Evolutionary conservation across 306 rosid genomes (phyloP), one percentile per base, ranked within the genome.

Genomic region (Styphnolobium japonicum): DNA sequence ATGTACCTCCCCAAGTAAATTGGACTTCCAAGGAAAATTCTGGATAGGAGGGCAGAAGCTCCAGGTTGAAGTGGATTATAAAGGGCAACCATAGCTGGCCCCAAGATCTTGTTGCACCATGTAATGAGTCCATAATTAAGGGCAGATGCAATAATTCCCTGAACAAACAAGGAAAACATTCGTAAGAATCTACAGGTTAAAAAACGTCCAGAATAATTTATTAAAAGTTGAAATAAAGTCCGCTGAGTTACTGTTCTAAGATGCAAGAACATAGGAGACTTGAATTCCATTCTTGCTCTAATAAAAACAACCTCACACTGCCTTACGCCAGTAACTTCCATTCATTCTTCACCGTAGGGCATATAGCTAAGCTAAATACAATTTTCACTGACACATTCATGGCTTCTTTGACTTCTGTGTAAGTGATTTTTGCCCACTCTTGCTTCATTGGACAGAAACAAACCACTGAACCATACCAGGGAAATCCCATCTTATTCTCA

Each of bases 31-130:
- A 95, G 91, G 81, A 95, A 95, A 83, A 95, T 81, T 80, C 92
- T 89, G 29, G 99, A 92, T 51, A 95, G 70, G 73, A 92, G 55
- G 2, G 98, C 95, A 33, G 98, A 90, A 3, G 90, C 90, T 12
- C 90, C 97, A 75, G 98, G 98, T 82, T 95, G 98, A 83, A 95
- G 97, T 78, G 99, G 99, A 80, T 87, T 91, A 84, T 95, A 95
- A 46, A 93, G 97, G 76, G 99, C 96, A 64, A 95, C 98, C 90
- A 95, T 83, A 71, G 98, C 90, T 21, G 99, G 99, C 62, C 99
- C 99, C 83, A 95, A 79, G 71, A 95, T 91, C 85, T 91, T 95
- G 83, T 95, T 95, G 90, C 93, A 79, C 99, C 99, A 95, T 43
- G 97, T 91, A 73, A 93, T 73, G 63, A 95, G 93, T 82, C 98